Conservation (phyloP, 1,284 basidiomycete species). For the Ganoderma leucocontextum region DNA sequence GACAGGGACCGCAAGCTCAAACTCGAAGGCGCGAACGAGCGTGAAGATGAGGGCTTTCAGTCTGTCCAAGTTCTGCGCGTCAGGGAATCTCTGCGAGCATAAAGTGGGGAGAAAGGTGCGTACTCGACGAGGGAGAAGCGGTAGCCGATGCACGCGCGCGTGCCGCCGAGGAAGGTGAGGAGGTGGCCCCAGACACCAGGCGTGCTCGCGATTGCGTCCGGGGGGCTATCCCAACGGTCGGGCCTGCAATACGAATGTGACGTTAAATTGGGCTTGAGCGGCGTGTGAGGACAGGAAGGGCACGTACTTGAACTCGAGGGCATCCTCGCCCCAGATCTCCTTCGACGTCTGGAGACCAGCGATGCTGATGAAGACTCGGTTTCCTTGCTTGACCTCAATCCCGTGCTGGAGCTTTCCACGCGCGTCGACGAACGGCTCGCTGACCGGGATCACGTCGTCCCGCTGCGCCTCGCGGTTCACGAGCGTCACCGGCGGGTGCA, state of each 20-base stretch:
- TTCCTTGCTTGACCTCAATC: constrained; percentile 52
- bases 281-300: not conserved
- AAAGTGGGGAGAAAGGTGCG: constrained; percentile 27
- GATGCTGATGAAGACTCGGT: constrained; percentile 58
- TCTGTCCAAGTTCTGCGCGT: constrained; percentile 43
- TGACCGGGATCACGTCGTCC: constrained; percentile 56
- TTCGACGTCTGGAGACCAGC: constrained; percentile 53
- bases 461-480: constrained; percentile 58
- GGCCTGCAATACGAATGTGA: constrained; percentile 47
- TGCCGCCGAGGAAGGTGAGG: constrained; percentile 68
- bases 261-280: not conserved
- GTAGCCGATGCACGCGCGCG: constrained; percentile 73
- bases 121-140: constrained; percentile 75
- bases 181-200: constrained; percentile 69
- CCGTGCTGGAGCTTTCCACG: constrained; percentile 38
- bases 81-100: constrained; percentile 51
- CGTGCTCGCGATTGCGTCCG: constrained; percentile 52
- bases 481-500: constrained; percentile 67
- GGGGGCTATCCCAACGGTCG: constrained; percentile 63
- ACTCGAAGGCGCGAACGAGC: constrained; percentile 63
- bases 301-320: constrained; percentile 56
- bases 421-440: constrained; percentile 42
- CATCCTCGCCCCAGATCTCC: constrained; percentile 64
- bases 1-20: constrained; percentile 54
- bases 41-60: constrained; percentile 66